phyloP scores from a whole-genome alignment of 2,329 filamentous ascomycete species.

The Pseudogymnoascus sp. region DNA sequence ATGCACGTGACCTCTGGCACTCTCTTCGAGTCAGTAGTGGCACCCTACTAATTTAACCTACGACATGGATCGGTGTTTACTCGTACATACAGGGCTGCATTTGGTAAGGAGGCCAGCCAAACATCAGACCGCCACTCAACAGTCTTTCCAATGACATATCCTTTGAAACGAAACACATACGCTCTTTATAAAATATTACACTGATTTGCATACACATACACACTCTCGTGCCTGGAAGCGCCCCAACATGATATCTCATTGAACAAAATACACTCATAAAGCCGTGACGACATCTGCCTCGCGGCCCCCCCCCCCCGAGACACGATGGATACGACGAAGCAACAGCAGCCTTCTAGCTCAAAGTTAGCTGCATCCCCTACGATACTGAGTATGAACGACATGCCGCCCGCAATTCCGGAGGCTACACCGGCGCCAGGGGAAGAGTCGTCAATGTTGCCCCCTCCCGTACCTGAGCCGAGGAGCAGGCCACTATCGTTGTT shows the following conservation, averaged over 20 bases:
- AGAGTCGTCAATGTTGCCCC: conserved; percentile 19
- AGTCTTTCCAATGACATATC: conserved; percentile 6
- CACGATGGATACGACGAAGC: conserved; percentile 4
- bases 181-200: background rate
- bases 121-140: conserved; percentile 6
- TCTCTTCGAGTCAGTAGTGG: background rate
- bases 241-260: conserved; percentile 3
- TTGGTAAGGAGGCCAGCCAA: conserved; percentile 4
- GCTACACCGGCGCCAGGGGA: background rate
- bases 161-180: background rate
- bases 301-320: background rate
- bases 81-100: conserved; percentile 3
- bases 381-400: background rate
- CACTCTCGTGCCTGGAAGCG: background rate
- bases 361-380: background rate
- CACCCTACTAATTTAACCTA: conserved; percentile 8
- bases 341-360: background rate
- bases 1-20: background rate
- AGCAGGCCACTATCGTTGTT: background rate
- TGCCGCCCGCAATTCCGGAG: background rate
- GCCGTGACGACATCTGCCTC: background rate
- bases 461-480: conserved; percentile 13
- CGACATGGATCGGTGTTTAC: conserved; percentile 8
- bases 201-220: background rate
- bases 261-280: background rate